Conservation (phyloP, 208 protist species). For the Wallacemonas sp. region DNA sequence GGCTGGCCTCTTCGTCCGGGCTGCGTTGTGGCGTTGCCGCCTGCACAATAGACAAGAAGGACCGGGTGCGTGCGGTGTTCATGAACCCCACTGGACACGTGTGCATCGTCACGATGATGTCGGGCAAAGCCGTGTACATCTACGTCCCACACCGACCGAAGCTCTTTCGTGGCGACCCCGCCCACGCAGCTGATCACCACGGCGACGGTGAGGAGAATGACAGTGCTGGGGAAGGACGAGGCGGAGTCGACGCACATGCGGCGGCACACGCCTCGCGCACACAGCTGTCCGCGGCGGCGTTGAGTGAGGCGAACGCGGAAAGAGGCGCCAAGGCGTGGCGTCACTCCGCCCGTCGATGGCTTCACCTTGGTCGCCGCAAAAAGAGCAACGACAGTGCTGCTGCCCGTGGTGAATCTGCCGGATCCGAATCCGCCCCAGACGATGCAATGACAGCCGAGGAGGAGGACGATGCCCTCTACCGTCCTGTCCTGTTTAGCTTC, state of each 20-base stretch:
- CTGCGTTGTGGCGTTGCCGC: not conserved
- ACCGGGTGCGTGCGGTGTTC: constrained; percentile 37
- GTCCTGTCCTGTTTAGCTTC: constrained; percentile 28
- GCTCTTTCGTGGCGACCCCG: not conserved
- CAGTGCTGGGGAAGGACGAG: constrained; percentile 1
- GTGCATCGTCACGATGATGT: constrained; percentile 45
- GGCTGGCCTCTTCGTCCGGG: not conserved
- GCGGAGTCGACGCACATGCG: not conserved
- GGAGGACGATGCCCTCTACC: constrained; percentile 7
- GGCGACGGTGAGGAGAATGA: constrained; percentile 1
- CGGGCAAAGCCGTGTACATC: constrained; percentile 39
- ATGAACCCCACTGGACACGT: constrained; percentile 48
- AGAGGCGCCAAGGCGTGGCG: constrained; percentile 8
- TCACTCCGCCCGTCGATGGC: not conserved
- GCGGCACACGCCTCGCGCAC: too few species aligned
- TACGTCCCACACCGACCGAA: constrained; percentile 31
- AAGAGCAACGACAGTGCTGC: not conserved
- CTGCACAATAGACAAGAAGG: constrained; percentile 23
- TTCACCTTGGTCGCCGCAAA: not conserved
- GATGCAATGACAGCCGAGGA: not conserved
- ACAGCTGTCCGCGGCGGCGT: too few species aligned
- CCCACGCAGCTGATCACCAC: not conserved
- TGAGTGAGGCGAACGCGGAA: too few species aligned
- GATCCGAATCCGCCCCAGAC: not conserved
- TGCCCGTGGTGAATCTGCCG: not conserved